Evolutionary conservation across 2,329 filamentous ascomycete genomes (phyloP).

Genomic region (Tolypocladium endophyticum): DNA sequence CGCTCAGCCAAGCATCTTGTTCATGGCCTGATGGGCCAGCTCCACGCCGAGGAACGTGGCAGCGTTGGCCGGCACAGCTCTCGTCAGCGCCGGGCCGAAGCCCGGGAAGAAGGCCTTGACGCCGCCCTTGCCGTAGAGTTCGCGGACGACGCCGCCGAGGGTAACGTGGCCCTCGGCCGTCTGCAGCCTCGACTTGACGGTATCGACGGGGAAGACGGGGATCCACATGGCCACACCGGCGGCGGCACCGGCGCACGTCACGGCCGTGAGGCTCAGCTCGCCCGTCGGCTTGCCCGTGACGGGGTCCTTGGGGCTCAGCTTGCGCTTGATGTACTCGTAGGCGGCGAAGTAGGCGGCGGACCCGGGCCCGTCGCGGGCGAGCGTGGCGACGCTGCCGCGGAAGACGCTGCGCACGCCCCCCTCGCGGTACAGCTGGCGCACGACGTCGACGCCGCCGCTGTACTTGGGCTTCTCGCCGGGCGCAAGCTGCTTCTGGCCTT

Average conservation of each 20-base stretch:
- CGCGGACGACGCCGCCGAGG: constrained; percentile 66
- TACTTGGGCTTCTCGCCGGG: constrained; percentile 92
- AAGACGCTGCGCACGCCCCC: constrained; percentile 89
- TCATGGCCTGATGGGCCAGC: constrained; percentile 74
- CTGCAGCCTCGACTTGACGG: constrained; percentile 88
- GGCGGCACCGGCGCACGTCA: constrained; percentile 78
- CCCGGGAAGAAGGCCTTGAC: constrained; percentile 94
- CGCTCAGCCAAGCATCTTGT: constrained; percentile 50
- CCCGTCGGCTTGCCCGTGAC: constrained; percentile 61
- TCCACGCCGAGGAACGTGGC: constrained; percentile 87
- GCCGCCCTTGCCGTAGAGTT: constrained; percentile 76
- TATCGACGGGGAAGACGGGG: constrained; percentile 94
- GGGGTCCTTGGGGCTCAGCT: constrained; percentile 72
- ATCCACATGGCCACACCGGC: constrained; percentile 99
- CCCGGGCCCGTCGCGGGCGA: constrained; percentile 88
- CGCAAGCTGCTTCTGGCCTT: constrained; percentile 80
- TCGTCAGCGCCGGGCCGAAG: constrained; percentile 81
- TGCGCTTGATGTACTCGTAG: constrained; percentile 91
- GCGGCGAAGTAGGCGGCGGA: constrained; percentile 93
- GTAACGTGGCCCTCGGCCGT: constrained; percentile 79
- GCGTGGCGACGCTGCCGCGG: constrained; percentile 79
- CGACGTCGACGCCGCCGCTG: constrained; percentile 77
- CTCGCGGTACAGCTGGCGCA: constrained; percentile 83
- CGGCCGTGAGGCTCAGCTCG: constrained; percentile 68
- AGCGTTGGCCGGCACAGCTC: constrained; percentile 92